A percentile compares a stretch with the other conserved stretches of the same genome.
Evolutionary conservation across 2,329 filamentous ascomycete species (phyloP).

Genomic region (Biscogniauxia mediterranea): DNA sequence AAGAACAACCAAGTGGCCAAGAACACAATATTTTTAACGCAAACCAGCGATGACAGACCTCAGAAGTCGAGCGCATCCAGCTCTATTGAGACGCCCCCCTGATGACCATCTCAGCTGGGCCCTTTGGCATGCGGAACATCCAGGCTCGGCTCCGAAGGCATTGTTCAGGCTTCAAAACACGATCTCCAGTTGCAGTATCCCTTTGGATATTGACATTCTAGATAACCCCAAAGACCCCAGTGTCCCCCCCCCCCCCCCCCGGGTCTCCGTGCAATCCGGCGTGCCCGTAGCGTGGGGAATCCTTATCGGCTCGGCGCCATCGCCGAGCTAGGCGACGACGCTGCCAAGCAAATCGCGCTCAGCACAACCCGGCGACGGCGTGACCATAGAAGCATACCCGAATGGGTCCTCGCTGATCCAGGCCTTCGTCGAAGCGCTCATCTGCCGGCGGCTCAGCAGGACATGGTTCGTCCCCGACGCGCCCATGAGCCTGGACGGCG

Average conservation of each 20-base stretch:
- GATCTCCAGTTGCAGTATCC: neutral
- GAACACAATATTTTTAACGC: neutral
- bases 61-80: neutral
- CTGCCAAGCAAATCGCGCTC: neutral
- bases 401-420: constrained; percentile 2
- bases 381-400: constrained; percentile 1
- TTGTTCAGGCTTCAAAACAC: neutral
- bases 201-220: neutral
- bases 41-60: neutral
- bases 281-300: constrained; percentile 2
- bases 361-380: neutral
- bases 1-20: constrained; percentile 5
- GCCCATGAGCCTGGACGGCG: neutral
- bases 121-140: constrained; percentile 4
- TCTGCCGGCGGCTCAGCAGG: constrained; percentile 1
- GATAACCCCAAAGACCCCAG: constrained; percentile 1
- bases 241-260: too few species aligned
- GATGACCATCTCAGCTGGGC: constrained; percentile 3
- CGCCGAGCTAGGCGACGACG: neutral
- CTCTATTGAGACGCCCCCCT: neutral
- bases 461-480: neutral
- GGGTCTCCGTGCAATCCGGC: neutral
- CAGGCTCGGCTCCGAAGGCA: neutral
- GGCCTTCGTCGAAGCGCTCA: constrained; percentile 5
- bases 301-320: constrained; percentile 2